These are phyloP conservation scores for Calocybe gangraenosa DNA, from an alignment of 768 basidiomycete genomes.

Conservation along the genomic window DNA sequence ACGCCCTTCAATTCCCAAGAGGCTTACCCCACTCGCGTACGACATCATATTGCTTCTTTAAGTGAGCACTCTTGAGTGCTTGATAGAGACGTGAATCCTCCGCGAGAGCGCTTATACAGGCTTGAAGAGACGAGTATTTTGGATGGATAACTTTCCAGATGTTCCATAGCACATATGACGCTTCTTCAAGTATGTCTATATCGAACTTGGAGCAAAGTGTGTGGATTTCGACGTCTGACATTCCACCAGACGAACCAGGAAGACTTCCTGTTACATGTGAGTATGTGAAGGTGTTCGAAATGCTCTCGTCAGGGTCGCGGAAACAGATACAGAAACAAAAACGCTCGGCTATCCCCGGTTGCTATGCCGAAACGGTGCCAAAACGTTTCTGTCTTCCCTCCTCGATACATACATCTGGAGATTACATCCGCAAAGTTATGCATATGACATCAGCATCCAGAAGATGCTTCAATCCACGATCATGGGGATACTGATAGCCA, in stretches of 20 bases:
- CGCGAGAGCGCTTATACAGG: conserved; percentile 29
- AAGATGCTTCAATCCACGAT: too few species aligned
- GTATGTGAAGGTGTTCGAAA: background rate
- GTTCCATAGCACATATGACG: conserved; percentile 35
- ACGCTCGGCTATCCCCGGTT: background rate
- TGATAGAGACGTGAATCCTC: conserved; percentile 27
- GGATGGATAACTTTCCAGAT: conserved; percentile 30
- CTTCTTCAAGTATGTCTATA: conserved; percentile 33
- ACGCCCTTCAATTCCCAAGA: background rate
- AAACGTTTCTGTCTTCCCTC: too few species aligned
- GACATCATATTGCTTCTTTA: conserved; percentile 22
- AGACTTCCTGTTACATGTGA: too few species aligned
- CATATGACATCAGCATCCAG: too few species aligned
- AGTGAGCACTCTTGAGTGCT: conserved; percentile 29
- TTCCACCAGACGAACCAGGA: background rate
- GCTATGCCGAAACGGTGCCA: too few species aligned
- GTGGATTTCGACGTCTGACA: conserved; percentile 27
- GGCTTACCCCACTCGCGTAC: conserved; percentile 28
- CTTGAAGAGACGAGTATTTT: conserved; percentile 25
- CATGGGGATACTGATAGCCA: too few species aligned
- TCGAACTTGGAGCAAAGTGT: conserved; percentile 29
- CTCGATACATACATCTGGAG: too few species aligned
- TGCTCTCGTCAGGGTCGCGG: background rate
- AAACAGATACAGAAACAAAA: too few species aligned
- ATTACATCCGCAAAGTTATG: too few species aligned